Evolutionary conservation across 2,329 filamentous ascomycete genomes (phyloP), one percentile per base, ranked within the genome.

Genomic region (Pestalotiopsis sp.): DNA sequence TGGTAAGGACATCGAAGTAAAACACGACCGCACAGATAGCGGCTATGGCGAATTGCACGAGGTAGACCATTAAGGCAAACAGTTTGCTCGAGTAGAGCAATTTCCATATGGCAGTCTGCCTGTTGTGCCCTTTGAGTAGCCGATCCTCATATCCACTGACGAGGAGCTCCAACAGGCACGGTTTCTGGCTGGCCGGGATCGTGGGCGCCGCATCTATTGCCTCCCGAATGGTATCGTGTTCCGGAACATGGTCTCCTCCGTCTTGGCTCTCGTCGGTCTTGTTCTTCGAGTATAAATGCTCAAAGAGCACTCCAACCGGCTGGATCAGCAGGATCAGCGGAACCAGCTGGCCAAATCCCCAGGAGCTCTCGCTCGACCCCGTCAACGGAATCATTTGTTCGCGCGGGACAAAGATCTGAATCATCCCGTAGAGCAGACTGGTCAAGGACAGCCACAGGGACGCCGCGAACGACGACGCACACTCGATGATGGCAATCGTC

Each of bases 381-480:
- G 66, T 68, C 27, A 63, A 20, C 5, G 66, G 61, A 13, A 61
- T 41, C 61, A 68, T 68, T 31, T 68, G 66, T 13, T 25, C 20
- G 63, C 66, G 59, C 11, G 66, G 66, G 4, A 68, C 52, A 23
- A 68, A 61, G 4, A 68, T 63, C 31, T 68, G 61, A 20, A 68
- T 68, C 4, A 41, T 64, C 5, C 66, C 66, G 38, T 63, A 68
- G 14, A 68, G n/a, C 12, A 68, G 56, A 38, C 66, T 63, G 20
- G 62, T 59, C 6, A 68, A 7, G 25, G 66, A 68, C 31, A 68
- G 36, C 66, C 66, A 68, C 49, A 68, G 11, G 31, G 66, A 68
- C 3, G 66, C 66, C 4, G 61, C 66, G 7, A 68, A 68, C 14
- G 66, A 68, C 2, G 66, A 68, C 9, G 62, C 31, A 14, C 63